phyloP scores from a whole-genome alignment of 768 basidiomycete species.

The Naganishia onofrii region DNA sequence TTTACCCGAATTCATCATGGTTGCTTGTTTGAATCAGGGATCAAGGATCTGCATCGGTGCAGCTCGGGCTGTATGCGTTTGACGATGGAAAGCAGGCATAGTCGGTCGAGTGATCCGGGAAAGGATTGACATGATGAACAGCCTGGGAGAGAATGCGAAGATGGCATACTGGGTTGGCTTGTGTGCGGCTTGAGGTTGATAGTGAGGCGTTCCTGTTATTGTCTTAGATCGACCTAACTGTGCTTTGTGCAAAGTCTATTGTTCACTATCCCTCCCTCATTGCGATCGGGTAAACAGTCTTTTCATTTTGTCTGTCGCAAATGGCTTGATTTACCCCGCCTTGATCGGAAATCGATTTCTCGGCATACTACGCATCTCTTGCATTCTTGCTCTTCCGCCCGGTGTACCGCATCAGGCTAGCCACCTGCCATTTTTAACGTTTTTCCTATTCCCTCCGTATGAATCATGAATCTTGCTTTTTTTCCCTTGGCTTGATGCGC shows the following conservation, averaged over 20 bases:
- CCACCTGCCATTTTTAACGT: too few species aligned
- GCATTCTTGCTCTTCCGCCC: too few species aligned
- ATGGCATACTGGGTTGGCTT: background rate
- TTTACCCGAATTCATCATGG: slow-evolving; percentile 14
- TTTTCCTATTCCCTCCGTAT: too few species aligned
- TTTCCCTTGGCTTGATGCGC: too few species aligned
- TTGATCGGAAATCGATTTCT: too few species aligned
- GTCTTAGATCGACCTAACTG: background rate
- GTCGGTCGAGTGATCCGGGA: background rate
- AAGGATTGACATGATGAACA: background rate
- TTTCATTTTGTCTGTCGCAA: background rate
- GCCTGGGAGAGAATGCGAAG: background rate
- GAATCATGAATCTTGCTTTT: too few species aligned
- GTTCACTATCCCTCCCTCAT: too few species aligned
- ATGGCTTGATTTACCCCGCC: background rate
- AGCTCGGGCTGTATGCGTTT: background rate
- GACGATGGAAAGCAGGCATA: background rate
- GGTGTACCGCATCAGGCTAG: too few species aligned
- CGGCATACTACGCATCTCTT: too few species aligned
- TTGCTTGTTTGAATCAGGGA: background rate
- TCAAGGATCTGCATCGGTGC: slow-evolving; percentile 6
- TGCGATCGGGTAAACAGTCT: slow-evolving; percentile 4
- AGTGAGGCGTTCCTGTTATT: background rate
- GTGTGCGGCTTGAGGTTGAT: background rate
- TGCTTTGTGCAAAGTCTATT: background rate